Percentiles rank a stretch among this genome's conserved stretches.
Evolutionary conservation across 257 asterid species (phyloP).

Genomic region (Solanum virginianum): DNA sequence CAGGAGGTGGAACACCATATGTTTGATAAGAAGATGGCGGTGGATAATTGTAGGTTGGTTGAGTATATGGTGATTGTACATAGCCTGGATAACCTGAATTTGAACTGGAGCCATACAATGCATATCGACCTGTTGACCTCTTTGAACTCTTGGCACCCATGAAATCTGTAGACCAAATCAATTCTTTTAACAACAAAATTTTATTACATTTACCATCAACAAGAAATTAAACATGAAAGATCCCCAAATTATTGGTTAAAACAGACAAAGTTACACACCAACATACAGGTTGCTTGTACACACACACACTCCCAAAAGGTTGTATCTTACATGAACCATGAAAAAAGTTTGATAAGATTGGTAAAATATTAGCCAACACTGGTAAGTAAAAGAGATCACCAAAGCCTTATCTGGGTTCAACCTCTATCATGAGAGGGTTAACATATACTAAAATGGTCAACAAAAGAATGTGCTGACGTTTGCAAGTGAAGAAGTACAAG

Average conservation of each 20-base stretch:
- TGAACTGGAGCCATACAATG: slow-evolving; percentile 58
- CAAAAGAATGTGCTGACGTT: background rate
- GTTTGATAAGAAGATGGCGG: slow-evolving; percentile 34
- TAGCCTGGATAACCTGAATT: slow-evolving; percentile 33
- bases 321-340: background rate
- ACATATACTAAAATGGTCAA: background rate
- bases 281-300: background rate
- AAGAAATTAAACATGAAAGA: background rate
- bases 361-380: background rate
- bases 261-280: background rate
- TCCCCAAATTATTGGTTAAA: background rate
- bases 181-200: background rate
- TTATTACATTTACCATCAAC: background rate
- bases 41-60: slow-evolving; percentile 40
- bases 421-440: background rate
- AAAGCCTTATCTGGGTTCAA: background rate
- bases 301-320: background rate
- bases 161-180: background rate
- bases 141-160: slow-evolving; percentile 90
- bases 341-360: background rate
- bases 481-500: background rate
- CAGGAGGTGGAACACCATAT: slow-evolving; percentile 45
- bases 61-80: slow-evolving; percentile 43
- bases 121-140: slow-evolving; percentile 55
- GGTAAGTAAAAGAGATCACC: background rate